Evolutionary conservation across 805 yeast genomes (phyloP).

Genomic region (Suhomyces faveliae): DNA sequence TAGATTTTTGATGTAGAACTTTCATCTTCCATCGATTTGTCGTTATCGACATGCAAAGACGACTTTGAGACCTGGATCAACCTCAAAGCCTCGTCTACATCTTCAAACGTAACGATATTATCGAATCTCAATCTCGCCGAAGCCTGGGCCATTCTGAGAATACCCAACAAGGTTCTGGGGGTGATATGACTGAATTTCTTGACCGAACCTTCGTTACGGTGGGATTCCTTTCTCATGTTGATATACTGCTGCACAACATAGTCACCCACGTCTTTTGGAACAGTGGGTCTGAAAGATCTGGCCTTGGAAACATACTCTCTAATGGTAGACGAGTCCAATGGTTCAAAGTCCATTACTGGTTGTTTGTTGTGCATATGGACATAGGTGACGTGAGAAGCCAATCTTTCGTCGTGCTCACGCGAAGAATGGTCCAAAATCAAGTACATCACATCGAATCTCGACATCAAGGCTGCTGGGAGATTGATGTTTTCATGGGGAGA

Average conservation of each 20-base stretch:
- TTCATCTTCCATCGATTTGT: constrained; percentile 55
- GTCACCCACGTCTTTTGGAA: constrained; percentile 80
- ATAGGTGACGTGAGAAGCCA: constrained; percentile 91
- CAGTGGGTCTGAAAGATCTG: constrained; percentile 78
- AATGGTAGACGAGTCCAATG: constrained; percentile 74
- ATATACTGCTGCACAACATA: constrained; percentile 84
- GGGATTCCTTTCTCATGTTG: constrained; percentile 89
- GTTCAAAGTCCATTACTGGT: constrained; percentile 73
- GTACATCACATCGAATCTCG: constrained; percentile 90
- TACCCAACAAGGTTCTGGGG: constrained; percentile 90
- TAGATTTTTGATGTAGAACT: constrained; percentile 68
- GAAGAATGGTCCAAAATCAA: constrained; percentile 82
- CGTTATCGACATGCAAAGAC: constrained; percentile 58
- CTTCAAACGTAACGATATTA: constrained; percentile 65
- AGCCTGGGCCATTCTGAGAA: constrained; percentile 91
- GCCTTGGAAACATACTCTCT: constrained; percentile 89
- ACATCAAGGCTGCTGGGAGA: constrained; percentile 91
- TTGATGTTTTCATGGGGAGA: constrained; percentile 95
- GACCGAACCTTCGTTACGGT: constrained; percentile 69
- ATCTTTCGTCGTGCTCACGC: constrained; percentile 73
- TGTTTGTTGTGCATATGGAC: constrained; percentile 93
- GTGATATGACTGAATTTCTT: constrained; percentile 88
- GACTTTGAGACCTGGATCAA: constrained; percentile 83
- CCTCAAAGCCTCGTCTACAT: constrained; percentile 94
- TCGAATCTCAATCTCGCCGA: constrained; percentile 86